Base-by-base conservation (phyloP, 2,329 filamentous ascomycete species). In the Colletotrichum sp. region DNA sequence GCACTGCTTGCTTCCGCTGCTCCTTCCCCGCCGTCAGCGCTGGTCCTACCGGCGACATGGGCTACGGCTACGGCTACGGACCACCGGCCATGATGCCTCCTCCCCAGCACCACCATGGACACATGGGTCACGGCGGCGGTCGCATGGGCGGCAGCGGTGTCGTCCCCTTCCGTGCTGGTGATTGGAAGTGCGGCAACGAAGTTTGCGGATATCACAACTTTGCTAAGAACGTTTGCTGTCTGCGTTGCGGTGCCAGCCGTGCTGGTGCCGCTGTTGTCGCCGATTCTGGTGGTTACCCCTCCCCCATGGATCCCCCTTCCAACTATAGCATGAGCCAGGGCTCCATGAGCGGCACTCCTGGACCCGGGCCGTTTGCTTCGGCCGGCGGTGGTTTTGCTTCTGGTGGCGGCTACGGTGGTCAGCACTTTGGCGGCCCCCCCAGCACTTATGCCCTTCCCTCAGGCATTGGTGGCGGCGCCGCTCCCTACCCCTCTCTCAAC, bases 121-220 rank as follows among this genome's bases (percentile, higher is more conserved):
- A 88, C 71, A 88, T 89, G 85, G 87, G 90, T 28, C 89, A 91
- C 77, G 89, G 90, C 68, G 89, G 89, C 75, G 90, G 94, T 76
- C 93, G 95, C 79, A 95, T 95, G 89, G 94, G 94, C 77, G 94
- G 95, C 77, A 94, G 94, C 79, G 94, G 94, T 71, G 94, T 96
- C 63, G 97, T 99, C 58, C 97, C 97, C 18, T 99, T 99, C 93
- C 94, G 97, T 82, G 97, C 97, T 71, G 97, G 97, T 82, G 97
- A 99, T 83, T 99, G 97, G 97, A 98, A 98, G 86, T 99, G 97
- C 82, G 97, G 97, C 72, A 97, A 97, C 78, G 97, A 99, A 82
- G 96, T 96, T 48, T 99, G 97, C 84, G 95, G 95, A 74, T 99
- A 99, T 85, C 97, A 99, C 89, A 99, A 99, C 88, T 99, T 99